These are phyloP conservation scores for Carex arenaria DNA, from an alignment of 202 grass and related monocot species.

Conservation along the genomic window DNA sequence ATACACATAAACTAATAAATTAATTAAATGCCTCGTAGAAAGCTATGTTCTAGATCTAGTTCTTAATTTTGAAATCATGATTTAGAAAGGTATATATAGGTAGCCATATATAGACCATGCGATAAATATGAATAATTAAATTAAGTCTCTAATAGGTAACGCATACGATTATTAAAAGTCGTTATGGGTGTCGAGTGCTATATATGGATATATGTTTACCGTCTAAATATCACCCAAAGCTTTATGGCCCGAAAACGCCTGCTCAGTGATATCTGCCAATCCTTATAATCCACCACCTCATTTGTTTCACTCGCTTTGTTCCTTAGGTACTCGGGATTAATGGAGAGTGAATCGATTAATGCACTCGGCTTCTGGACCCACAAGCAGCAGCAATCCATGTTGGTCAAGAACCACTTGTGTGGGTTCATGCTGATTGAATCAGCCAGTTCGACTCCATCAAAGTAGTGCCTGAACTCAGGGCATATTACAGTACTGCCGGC, in stretches of 20 bases:
- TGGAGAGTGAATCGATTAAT: conserved; percentile 27
- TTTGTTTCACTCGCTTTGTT: neutral
- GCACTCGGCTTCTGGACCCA: conserved; percentile 24
- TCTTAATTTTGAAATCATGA: no score
- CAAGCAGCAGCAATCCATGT: conserved; percentile 54
- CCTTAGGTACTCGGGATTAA: conserved; percentile 28
- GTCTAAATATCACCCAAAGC: conserved; percentile 44
- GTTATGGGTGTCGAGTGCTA: no score
- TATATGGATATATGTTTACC: neutral
- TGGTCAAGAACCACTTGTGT: conserved; percentile 65
- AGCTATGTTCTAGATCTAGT: no score
- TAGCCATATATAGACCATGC: no score
- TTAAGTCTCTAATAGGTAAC: no score
- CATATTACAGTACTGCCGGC: conserved; percentile 39
- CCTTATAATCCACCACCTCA: conserved; percentile 42
- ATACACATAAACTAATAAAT: no score
- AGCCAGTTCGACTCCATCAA: conserved; percentile 45
- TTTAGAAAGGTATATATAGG: no score
- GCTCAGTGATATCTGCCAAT: conserved; percentile 49
- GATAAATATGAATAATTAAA: no score
- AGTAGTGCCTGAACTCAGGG: conserved; percentile 28
- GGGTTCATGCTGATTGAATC: conserved; percentile 64
- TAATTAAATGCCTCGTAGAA: no score
- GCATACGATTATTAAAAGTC: no score
- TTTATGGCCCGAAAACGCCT: conserved; percentile 43